Evolutionary conservation across 1,284 basidiomycete species (phyloP), one percentile per base, ranked within the genome.

Genomic region (Gomphus bonarii): DNA sequence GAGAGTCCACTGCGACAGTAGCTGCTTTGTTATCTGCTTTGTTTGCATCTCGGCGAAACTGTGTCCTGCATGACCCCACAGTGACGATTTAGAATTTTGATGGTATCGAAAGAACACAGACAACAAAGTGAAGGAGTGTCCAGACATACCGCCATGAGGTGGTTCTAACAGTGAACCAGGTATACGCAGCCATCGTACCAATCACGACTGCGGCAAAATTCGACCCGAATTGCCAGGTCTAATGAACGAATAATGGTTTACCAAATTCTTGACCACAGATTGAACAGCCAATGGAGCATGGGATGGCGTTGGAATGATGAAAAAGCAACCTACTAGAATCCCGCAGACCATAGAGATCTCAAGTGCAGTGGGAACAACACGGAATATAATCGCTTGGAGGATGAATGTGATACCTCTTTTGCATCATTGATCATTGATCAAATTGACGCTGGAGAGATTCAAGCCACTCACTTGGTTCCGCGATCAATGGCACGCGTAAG

Each of bases 271-370:
- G 10, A 20, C 33, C 28, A 33, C 33, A 12, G n/a, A 33, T 43
- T 54, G 36, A 18, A 54, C 36, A 53, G n/a, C 42, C 42, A 44
- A 44, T 44, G 42, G 42, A 22, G 20, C 42, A 44, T 22, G 42
- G 42, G 20, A 12, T 44, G 10, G 20, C 42, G 49, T 22, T 46
- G 52, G 18, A 52, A 33, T 46, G 25, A 33, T 46, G 25, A 33
- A 38, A 40, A 0, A 2, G 38, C 61, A 59, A 72, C 81, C 51
- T 63, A 91, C 91, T 72, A 99, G 72, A 61, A 99, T 99, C 57
- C 94, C 95, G 72, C 95, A 99, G 43, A 99, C 95, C 77, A 99
- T 85, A 5, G 86, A 82, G 63, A 99, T 98, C 69, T 99, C 95
- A 49, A 99, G 73, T 0, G 95, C 95, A 0, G 97, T 99, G 0